A percentile compares a stretch with the other conserved stretches of the same genome.
Evolutionary conservation across 2,329 filamentous ascomycete genomes (phyloP).

Genomic region (Cladosporium sp.): DNA sequence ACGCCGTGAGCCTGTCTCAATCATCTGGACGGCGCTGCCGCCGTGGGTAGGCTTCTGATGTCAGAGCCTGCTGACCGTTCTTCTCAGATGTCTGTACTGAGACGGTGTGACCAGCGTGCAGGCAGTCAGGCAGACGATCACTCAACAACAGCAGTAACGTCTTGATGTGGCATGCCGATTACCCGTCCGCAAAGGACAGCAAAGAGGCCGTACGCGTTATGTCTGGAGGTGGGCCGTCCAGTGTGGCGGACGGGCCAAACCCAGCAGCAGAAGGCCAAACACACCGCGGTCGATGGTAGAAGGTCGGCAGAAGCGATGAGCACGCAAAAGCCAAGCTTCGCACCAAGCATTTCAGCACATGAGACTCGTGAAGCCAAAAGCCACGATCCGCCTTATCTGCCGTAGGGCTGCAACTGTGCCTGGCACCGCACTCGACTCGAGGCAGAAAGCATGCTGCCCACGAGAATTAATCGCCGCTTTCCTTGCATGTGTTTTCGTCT

Average conservation of each 20-base stretch:
- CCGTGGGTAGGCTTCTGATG: not conserved
- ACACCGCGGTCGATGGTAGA: conserved; percentile 6
- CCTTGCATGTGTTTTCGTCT: not conserved
- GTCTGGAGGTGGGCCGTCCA: conserved; percentile 7
- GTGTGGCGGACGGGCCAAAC: not conserved
- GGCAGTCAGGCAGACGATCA: not conserved
- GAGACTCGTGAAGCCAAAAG: conserved; percentile 8
- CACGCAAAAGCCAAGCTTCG: conserved; percentile 9
- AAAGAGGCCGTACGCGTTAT: not conserved
- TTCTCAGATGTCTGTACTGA: too few relatives aligned
- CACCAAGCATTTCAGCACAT: conserved; percentile 11
- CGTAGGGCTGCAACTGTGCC: conserved; percentile 3
- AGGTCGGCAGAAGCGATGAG: conserved; percentile 11
- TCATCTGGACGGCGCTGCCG: not conserved
- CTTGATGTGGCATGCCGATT: not conserved
- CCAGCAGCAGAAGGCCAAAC: not conserved
- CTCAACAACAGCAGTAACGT: not conserved
- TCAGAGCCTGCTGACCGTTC: too few relatives aligned
- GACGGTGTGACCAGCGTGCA: not conserved
- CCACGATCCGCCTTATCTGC: not conserved
- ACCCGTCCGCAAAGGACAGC: conserved; percentile 2
- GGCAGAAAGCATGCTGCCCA: not conserved
- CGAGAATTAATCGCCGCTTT: not conserved
- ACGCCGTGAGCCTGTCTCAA: not conserved
- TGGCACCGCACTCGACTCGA: conserved; percentile 2